Evolutionary conservation across 345 rosid species (phyloP).

Genomic region (Bruguiera parviflora): DNA sequence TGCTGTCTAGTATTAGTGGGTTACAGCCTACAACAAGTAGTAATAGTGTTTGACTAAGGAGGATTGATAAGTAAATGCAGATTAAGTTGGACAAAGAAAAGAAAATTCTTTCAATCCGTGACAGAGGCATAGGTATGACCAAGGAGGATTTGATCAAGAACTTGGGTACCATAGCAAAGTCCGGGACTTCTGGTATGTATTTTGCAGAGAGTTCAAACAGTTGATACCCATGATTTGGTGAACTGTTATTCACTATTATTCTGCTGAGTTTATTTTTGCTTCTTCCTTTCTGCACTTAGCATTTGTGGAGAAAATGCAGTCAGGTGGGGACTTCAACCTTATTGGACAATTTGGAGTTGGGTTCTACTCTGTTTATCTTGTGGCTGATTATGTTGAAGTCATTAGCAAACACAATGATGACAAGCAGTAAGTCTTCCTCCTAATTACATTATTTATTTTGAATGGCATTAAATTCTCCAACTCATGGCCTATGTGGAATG

Average conservation of each 20-base stretch:
- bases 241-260: too few relatives aligned
- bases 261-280: too few relatives aligned
- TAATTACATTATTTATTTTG: background rate
- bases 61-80: constrained; percentile 35
- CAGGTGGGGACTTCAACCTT: constrained; percentile 89
- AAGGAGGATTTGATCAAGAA: constrained; percentile 95
- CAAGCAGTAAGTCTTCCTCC: constrained; percentile 55
- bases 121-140: constrained; percentile 97
- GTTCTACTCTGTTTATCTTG: constrained; percentile 94
- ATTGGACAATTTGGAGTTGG: constrained; percentile 99
- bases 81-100: constrained; percentile 91
- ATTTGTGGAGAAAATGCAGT: constrained; percentile 97
- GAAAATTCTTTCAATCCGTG: constrained; percentile 80
- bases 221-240: too few relatives aligned
- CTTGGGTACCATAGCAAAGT: constrained; percentile 96
- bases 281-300: constrained; percentile 36
- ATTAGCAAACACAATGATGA: constrained; percentile 95
- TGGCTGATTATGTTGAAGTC: constrained; percentile 97
- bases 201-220: background rate
- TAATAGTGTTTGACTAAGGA: background rate
- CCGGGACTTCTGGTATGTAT: constrained; percentile 92
- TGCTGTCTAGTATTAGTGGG: background rate
- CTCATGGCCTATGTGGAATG: background rate
- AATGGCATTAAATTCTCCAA: background rate
- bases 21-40: background rate